phyloP scores from a whole-genome alignment of 176 grass and related monocot genomes.

The Zizania latifolia region DNA sequence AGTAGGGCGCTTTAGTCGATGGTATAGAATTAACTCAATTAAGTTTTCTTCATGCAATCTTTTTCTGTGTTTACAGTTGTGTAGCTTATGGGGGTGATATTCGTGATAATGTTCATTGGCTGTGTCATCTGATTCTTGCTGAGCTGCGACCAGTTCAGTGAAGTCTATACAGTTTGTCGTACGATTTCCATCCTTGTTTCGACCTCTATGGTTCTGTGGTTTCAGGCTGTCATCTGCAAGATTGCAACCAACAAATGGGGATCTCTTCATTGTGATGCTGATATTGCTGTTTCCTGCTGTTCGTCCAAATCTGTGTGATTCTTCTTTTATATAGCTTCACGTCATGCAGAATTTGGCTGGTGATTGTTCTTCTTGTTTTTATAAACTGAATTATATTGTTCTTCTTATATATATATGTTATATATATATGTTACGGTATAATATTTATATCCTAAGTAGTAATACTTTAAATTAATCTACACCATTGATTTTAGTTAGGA shows the following conservation, averaged over 20 bases:
- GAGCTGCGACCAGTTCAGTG: not conserved
- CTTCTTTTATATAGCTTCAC: no score
- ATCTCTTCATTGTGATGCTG: no score
- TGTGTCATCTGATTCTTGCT: not conserved
- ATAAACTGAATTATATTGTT: no score
- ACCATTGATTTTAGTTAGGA: no score
- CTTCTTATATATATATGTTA: no score
- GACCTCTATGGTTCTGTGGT: not conserved
- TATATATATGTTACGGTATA: no score
- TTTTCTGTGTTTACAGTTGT: not conserved
- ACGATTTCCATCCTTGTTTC: not conserved
- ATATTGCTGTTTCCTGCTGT: no score
- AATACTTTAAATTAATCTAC: no score
- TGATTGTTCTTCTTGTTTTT: no score
- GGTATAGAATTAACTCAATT: not conserved
- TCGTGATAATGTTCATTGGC: not conserved
- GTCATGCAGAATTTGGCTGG: no score
- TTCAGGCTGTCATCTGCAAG: not conserved
- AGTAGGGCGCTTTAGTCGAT: not conserved
- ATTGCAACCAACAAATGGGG: not conserved
- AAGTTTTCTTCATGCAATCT: not conserved
- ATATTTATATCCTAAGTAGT: no score
- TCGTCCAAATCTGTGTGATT: no score
- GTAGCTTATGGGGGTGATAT: not conserved
- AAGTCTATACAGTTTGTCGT: not conserved